phyloP scores from a whole-genome alignment of 116 monocot genomes.

The Papilionanthe hybrid region DNA sequence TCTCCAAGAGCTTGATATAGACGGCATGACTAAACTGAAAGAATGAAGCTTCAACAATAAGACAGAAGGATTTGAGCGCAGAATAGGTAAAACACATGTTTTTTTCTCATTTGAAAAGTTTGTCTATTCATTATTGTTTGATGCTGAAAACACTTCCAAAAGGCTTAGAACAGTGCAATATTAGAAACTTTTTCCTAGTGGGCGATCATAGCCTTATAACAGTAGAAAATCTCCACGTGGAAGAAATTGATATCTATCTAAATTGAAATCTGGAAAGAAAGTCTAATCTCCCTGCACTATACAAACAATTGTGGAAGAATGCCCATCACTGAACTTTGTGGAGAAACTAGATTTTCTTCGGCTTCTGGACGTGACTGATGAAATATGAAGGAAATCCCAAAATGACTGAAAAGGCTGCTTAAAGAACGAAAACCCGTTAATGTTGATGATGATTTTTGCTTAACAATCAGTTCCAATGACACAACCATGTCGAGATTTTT shows the following conservation, averaged over 20 bases:
- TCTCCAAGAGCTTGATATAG: background rate
- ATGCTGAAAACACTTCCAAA: too few relatives aligned
- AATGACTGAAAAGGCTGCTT: background rate
- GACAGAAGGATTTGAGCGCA: background rate
- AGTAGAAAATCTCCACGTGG: too few relatives aligned
- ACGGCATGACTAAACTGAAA: background rate
- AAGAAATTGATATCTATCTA: too few relatives aligned
- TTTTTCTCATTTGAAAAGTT: too few relatives aligned
- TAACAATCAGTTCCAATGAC: background rate
- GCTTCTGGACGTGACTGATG: background rate
- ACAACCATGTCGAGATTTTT: background rate
- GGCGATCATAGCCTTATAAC: background rate
- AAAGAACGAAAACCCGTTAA: background rate
- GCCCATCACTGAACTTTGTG: background rate
- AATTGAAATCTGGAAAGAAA: background rate
- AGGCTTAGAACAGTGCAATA: background rate
- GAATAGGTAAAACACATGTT: background rate
- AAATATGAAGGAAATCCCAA: background rate
- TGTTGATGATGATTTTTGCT: background rate
- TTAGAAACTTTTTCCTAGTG: background rate
- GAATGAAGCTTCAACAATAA: background rate
- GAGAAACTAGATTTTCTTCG: background rate
- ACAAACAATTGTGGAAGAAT: background rate
- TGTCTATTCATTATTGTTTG: too few relatives aligned
- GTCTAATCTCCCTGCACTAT: background rate